Evolutionary conservation across 805 yeast species (phyloP), one percentile per base, ranked within the genome.

Genomic region (Ogataea zsoltii): DNA sequence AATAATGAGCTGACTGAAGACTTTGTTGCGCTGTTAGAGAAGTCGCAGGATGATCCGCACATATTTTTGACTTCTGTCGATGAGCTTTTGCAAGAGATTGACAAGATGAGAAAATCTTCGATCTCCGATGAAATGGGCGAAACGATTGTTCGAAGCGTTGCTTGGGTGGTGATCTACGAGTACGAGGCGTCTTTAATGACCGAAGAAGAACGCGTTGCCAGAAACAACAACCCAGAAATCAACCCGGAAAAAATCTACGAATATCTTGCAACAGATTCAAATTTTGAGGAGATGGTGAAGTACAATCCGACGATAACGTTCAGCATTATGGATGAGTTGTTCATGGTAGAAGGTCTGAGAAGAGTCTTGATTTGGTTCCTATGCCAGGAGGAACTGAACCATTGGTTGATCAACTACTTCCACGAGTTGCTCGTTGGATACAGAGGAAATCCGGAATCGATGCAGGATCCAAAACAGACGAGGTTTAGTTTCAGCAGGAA

Each of bases 261-360:
- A 38, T 66, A 63, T 45, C 70, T 79, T 66, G 69, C 75, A 31
- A 58, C 68, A 7, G 71, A 67, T 45, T 59, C 58, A 62, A 67
- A 69, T 2, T 80, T 83, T 58, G 84, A 79, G 50, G 68, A 74
- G 32, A 53, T 62, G 59, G 55, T 83, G 15, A 70, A 70, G 18
- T 65, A 68, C 44, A 82, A 83, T 57, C 79, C 79, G 4, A 67
- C 71, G 10, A 65, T 81, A 3, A 75, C 82, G 0, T 76, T 79
- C 58, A 68, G 75, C 14, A 67, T 84, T 42, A 67, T 84, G 59
- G 90, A 84, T 62, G 92, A 86, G 62, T 66, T 86, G 71, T 67
- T 85, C 43, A 83, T 85, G 88, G 77, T 82, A 41, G 67, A 69
- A 45, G 89, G 89, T 0, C 76, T 72, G 53, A 72, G 91, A 54